Conservation (phyloP, 2,329 filamentous ascomycete genomes). For the Aureobasidium vineae region DNA sequence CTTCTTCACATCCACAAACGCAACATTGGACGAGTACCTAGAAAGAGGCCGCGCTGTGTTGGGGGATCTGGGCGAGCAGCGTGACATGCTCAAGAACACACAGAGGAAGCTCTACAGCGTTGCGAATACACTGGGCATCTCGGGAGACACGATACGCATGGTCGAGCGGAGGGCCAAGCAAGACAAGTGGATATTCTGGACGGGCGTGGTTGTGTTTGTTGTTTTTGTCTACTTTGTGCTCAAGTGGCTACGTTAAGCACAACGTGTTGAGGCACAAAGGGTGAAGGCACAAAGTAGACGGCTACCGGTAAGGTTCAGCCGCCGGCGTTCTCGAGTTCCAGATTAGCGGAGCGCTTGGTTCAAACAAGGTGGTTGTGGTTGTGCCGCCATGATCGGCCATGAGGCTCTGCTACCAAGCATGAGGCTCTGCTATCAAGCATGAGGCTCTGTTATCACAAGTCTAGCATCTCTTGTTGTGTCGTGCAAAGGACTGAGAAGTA, state of each 20-base stretch:
- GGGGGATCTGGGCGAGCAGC: constrained; percentile 81
- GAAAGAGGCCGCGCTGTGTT: constrained; percentile 87
- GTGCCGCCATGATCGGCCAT: not conserved
- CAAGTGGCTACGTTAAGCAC: constrained; percentile 76
- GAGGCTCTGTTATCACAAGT: not conserved
- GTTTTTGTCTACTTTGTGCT: constrained; percentile 88
- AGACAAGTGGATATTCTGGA: constrained; percentile 98
- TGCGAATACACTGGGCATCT: constrained; percentile 89
- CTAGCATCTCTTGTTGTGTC: not conserved
- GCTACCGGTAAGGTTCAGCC: not conserved
- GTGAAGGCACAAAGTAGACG: too few relatives aligned
- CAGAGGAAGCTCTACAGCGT: constrained; percentile 89
- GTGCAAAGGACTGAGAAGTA: not conserved
- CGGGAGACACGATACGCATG: constrained; percentile 95
- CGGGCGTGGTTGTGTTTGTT: constrained; percentile 81
- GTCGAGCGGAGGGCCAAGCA: constrained; percentile 86
- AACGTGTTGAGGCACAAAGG: too few relatives aligned
- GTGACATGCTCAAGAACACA: constrained; percentile 92
- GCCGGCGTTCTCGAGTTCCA: not conserved
- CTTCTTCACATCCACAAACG: constrained; percentile 79
- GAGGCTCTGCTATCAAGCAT: not conserved
- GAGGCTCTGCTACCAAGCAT: not conserved
- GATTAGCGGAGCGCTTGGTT: constrained; percentile 20
- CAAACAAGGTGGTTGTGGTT: not conserved
- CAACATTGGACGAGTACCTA: constrained; percentile 88